These are phyloP conservation scores for Lanmaoa rubissima DNA, from an alignment of 768 basidiomycete species.

Conservation along the genomic window DNA sequence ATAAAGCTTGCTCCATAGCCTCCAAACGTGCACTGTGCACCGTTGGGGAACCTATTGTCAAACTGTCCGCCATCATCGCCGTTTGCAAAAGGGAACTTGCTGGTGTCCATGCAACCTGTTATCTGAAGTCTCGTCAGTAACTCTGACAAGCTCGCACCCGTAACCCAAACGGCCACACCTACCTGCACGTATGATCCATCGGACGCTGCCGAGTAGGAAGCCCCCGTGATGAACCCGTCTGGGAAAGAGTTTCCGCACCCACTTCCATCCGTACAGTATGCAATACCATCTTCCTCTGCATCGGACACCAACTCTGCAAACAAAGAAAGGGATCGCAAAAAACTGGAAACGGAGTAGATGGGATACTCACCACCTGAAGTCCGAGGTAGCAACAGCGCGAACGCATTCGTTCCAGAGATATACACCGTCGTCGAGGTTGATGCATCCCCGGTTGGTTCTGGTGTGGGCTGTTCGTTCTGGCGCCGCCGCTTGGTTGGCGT, in stretches of 20 bases:
- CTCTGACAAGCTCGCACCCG: neutral
- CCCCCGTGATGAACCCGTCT: constrained; percentile 38
- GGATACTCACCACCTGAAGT: constrained; percentile 31
- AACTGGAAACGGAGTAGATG: neutral
- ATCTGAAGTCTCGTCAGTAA: constrained; percentile 25
- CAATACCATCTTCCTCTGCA: constrained; percentile 36
- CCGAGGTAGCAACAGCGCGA: constrained; percentile 37
- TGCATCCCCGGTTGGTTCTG: constrained; percentile 37
- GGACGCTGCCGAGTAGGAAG: constrained; percentile 30
- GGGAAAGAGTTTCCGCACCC: constrained; percentile 32
- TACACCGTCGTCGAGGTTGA: constrained; percentile 38
- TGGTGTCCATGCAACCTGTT: constrained; percentile 38
- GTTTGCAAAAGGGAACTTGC: constrained; percentile 31
- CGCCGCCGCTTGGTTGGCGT: constrained; percentile 20
- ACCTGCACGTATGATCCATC: constrained; percentile 43
- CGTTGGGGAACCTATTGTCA: constrained; percentile 50
- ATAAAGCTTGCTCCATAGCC: constrained; percentile 53
- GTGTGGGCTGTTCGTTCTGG: constrained; percentile 35
- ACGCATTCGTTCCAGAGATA: constrained; percentile 26
- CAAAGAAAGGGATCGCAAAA: neutral
- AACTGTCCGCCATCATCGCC: constrained; percentile 48
- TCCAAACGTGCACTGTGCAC: constrained; percentile 52
- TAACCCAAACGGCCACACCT: neutral
- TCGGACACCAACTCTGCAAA: constrained; percentile 37
- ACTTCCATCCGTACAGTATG: constrained; percentile 36